phyloP scores from a whole-genome alignment of 139 green algal species.

The Micromonas pusilla region DNA sequence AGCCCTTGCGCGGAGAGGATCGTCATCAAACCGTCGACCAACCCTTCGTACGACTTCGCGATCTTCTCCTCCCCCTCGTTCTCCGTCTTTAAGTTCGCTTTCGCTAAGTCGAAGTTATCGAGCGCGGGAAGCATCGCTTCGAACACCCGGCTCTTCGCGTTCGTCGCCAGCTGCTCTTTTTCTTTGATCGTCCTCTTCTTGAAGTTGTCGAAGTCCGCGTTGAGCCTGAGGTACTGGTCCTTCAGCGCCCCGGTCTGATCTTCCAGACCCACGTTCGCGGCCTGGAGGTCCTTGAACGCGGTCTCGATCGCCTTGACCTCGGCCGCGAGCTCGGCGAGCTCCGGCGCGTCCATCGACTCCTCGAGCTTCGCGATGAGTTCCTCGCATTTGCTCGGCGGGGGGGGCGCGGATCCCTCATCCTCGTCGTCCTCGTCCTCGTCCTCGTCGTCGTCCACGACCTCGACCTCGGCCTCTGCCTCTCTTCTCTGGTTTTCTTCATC shows the following conservation, averaged over 20 bases:
- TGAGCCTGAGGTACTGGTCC: slow-evolving; percentile 81
- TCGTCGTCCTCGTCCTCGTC: not conserved
- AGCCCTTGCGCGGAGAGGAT: slow-evolving; percentile 77
- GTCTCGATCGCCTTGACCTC: slow-evolving; percentile 14
- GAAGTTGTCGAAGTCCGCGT: slow-evolving; percentile 99
- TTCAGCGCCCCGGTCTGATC: slow-evolving; percentile 32
- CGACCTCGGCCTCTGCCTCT: not conserved
- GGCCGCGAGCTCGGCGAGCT: not conserved
- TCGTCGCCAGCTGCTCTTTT: slow-evolving; percentile 58
- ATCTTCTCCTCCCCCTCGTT: slow-evolving; percentile 90
- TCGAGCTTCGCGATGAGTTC: not conserved
- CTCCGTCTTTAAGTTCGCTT: slow-evolving; percentile 66
- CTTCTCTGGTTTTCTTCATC: slow-evolving; percentile 2
- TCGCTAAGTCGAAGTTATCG: slow-evolving; percentile 94
- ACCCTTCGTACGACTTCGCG: slow-evolving; percentile 75
- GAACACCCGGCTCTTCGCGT: slow-evolving; percentile 64
- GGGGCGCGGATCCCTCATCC: too few relatives aligned
- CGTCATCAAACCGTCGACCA: slow-evolving; percentile 96
- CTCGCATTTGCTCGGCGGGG: not conserved
- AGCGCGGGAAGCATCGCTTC: slow-evolving; percentile 76
- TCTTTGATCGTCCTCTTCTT: slow-evolving; percentile 70
- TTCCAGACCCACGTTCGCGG: not conserved
- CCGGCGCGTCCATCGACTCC: not conserved
- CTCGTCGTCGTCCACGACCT: not conserved
- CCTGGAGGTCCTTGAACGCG: not conserved